Percentiles rank a stretch among this genome's conserved stretches.
Conservation (phyloP, 169 alveolate species). For the Toxoplasma gondii region DNA sequence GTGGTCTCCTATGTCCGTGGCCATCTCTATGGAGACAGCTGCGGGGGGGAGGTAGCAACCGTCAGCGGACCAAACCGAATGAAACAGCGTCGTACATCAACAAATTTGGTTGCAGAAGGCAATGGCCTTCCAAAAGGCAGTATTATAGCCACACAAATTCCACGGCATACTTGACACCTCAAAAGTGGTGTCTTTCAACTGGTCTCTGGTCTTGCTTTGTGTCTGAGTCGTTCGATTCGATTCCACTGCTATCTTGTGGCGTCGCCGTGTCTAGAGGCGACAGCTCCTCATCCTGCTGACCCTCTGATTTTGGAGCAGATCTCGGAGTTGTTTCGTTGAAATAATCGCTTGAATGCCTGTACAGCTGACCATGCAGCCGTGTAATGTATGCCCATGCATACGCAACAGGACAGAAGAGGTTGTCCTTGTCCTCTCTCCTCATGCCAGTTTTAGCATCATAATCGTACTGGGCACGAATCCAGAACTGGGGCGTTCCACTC, state of each 20-base stretch:
- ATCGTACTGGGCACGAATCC: slow-evolving; percentile 11
- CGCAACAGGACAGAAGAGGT: slow-evolving; percentile 41
- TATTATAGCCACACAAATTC: not conserved
- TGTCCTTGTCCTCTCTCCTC: not conserved
- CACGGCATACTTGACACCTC: not conserved
- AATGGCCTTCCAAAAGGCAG: no score
- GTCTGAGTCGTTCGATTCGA: not conserved
- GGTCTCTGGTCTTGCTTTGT: not conserved
- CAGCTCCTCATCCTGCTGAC: not conserved
- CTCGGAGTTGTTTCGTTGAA: not conserved
- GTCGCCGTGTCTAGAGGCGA: not conserved
- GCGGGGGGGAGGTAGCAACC: no score
- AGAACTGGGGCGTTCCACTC: slow-evolving; percentile 15
- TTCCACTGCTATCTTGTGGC: not conserved
- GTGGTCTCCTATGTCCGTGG: no score
- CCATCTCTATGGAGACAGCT: no score
- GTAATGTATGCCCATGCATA: slow-evolving; percentile 54
- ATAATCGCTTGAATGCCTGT: slow-evolving; percentile 29
- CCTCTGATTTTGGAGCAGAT: not conserved
- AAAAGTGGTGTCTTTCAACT: not conserved
- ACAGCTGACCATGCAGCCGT: slow-evolving; percentile 49
- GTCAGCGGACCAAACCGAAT: no score
- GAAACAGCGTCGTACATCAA: no score
- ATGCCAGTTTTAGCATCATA: not conserved
- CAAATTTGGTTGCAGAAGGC: no score